Evolutionary conservation across 331 rosid genomes (phyloP).

Genomic region (Saraca asoca): DNA sequence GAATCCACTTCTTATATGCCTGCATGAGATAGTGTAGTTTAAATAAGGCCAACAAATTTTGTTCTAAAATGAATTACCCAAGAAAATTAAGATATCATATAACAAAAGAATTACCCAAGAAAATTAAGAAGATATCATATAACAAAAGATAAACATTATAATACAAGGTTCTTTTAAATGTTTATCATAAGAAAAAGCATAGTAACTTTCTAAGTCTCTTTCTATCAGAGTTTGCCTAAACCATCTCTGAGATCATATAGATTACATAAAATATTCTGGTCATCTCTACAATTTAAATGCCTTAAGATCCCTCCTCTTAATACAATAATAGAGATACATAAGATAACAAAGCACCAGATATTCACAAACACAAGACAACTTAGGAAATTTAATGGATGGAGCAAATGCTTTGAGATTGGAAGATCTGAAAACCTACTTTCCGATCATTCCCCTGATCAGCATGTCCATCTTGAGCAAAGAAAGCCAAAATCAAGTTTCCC

Average conservation of each 20-base stretch:
- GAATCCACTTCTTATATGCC: constrained; percentile 61
- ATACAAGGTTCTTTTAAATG: background rate
- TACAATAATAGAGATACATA: background rate
- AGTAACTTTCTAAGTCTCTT: no score
- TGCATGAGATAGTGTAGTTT: constrained; percentile 31
- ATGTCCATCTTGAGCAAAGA: constrained; percentile 94
- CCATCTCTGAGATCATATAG: background rate
- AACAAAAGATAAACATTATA: constrained; percentile 18
- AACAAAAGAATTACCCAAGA: background rate
- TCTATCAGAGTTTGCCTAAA: background rate
- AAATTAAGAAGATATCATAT: no score
- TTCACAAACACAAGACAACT: constrained; percentile 10
- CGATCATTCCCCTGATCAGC: constrained; percentile 68
- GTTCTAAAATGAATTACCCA: no score
- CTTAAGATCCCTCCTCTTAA: constrained; percentile 4
- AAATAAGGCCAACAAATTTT: constrained; percentile 22
- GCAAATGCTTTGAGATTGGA: background rate
- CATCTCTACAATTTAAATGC: no score
- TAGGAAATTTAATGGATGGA: constrained; percentile 3
- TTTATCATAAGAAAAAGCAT: no score
- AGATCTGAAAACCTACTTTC: constrained; percentile 43
- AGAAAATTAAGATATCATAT: no score
- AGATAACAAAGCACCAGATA: constrained; percentile 1
- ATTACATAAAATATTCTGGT: no score
- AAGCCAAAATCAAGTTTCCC: constrained; percentile 87